Evolutionary conservation across 768 basidiomycete genomes (phyloP).

Genomic region (Auricularia sp.): DNA sequence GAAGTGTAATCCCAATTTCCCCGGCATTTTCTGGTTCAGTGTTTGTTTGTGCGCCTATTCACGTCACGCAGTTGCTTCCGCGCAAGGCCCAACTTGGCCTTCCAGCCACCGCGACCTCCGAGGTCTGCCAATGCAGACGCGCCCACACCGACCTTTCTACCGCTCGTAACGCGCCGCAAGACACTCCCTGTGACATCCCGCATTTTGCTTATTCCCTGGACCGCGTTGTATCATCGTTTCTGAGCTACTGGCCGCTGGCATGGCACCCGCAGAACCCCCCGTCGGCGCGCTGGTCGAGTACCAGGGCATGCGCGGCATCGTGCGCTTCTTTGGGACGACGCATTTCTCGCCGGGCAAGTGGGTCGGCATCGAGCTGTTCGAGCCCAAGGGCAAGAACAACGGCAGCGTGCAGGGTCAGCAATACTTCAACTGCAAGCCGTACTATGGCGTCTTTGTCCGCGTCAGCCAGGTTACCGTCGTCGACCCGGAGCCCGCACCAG

Average conservation of each 20-base stretch:
- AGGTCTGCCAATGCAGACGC: background rate
- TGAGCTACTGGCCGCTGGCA: slow-evolving; percentile 6
- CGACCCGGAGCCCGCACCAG: slow-evolving; percentile 17
- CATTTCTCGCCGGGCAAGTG: slow-evolving; percentile 84
- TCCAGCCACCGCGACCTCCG: background rate
- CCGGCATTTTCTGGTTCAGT: too few relatives aligned
- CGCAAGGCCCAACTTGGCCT: background rate
- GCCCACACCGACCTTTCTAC: background rate
- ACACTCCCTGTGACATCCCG: background rate
- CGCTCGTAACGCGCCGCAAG: background rate
- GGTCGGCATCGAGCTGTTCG: slow-evolving; percentile 85
- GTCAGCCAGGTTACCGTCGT: slow-evolving; percentile 70
- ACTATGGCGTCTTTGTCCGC: slow-evolving; percentile 82
- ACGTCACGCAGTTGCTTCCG: background rate
- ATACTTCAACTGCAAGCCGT: slow-evolving; percentile 74
- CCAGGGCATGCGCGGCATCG: slow-evolving; percentile 68
- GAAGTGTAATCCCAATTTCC: too few relatives aligned
- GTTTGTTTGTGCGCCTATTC: too few relatives aligned
- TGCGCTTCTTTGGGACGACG: slow-evolving; percentile 79
- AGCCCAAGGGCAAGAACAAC: slow-evolving; percentile 89
- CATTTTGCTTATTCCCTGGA: background rate
- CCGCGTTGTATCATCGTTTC: background rate
- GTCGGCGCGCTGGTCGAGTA: slow-evolving; percentile 74
- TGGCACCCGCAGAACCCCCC: slow-evolving; percentile 33
- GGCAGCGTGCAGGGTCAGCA: slow-evolving; percentile 67